Percentiles rank a stretch among this genome's conserved stretches.
Evolutionary conservation across 2,329 filamentous ascomycete species (phyloP).

Genomic region (Pseudocercospora musae): DNA sequence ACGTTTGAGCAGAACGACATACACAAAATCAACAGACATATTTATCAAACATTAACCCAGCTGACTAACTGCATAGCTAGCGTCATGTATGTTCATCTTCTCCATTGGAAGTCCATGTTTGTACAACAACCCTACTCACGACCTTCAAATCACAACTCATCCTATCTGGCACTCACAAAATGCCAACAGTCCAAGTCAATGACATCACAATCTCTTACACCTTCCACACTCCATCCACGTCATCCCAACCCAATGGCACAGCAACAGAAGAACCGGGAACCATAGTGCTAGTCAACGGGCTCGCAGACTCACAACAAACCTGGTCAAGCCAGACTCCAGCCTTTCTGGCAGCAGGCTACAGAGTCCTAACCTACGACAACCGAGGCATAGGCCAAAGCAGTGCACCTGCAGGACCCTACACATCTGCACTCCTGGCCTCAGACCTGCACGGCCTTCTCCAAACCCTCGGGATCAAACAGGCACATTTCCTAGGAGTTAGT

Average conservation of each 20-base stretch:
- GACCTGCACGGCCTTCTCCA: slow-evolving; percentile 22
- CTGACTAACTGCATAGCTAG: not conserved
- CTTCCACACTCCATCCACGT: slow-evolving; percentile 6
- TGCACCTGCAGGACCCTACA: slow-evolving; percentile 22
- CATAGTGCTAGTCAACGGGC: slow-evolving; percentile 27
- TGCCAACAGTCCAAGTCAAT: slow-evolving; percentile 17
- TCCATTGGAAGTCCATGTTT: not conserved
- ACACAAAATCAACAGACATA: not conserved
- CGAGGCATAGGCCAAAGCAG: slow-evolving; percentile 24
- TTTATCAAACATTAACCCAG: not conserved
- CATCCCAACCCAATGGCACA: not conserved
- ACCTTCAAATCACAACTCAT: not conserved
- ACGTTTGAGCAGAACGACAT: not conserved
- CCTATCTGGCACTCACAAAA: not conserved
- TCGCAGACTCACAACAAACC: slow-evolving; percentile 24
- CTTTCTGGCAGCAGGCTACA: slow-evolving; percentile 18
- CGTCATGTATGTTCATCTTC: not conserved
- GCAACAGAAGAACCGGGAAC: slow-evolving; percentile 1
- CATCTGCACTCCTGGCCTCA: slow-evolving; percentile 18
- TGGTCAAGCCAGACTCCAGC: slow-evolving; percentile 22
- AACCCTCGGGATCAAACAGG: slow-evolving; percentile 3
- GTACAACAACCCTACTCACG: not conserved
- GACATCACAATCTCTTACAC: slow-evolving; percentile 21
- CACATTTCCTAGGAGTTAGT: slow-evolving; percentile 25
- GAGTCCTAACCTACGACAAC: slow-evolving; percentile 26